phyloP scores from a whole-genome alignment of 768 basidiomycete species.

The Rhodotorula kratochvilovae region DNA sequence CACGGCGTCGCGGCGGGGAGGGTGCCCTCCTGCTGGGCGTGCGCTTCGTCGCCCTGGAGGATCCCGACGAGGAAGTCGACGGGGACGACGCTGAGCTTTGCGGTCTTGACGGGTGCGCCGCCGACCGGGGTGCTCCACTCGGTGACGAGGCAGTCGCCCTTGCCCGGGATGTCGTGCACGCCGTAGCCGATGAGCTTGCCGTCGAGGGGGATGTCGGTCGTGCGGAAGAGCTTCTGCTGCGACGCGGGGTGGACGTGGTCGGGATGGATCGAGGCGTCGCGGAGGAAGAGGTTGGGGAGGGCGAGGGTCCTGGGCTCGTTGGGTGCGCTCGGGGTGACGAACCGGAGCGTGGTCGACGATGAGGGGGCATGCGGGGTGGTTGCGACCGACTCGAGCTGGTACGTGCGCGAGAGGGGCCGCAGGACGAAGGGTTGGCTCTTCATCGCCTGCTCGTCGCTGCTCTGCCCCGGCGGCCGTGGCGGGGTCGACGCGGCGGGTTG shows the following conservation, averaged over 20 bases:
- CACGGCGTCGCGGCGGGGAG: slow-evolving; percentile 26
- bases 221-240: slow-evolving; percentile 67
- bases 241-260: slow-evolving; percentile 72
- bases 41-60: background rate
- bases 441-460: background rate
- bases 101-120: slow-evolving; percentile 7
- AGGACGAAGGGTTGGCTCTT: slow-evolving; percentile 34
- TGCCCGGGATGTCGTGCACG: slow-evolving; percentile 48
- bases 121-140: slow-evolving; percentile 58
- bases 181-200: slow-evolving; percentile 52
- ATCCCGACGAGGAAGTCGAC: slow-evolving; percentile 41
- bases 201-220: slow-evolving; percentile 61
- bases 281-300: slow-evolving; percentile 69
- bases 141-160: slow-evolving; percentile 44
- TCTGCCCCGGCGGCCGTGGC: background rate
- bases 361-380: slow-evolving; percentile 4
- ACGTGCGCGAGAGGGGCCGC: background rate
- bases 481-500: background rate
- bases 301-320: background rate
- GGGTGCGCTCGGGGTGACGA: slow-evolving; percentile 41
- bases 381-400: slow-evolving; percentile 19
- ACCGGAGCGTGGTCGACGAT: slow-evolving; percentile 6
- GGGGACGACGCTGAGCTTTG: slow-evolving; percentile 33
- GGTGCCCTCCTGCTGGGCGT: background rate
- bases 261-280: slow-evolving; percentile 74